phyloP scores from a whole-genome alignment of 2,329 filamentous ascomycete genomes.

The Phaeomoniella chlamydospora region DNA sequence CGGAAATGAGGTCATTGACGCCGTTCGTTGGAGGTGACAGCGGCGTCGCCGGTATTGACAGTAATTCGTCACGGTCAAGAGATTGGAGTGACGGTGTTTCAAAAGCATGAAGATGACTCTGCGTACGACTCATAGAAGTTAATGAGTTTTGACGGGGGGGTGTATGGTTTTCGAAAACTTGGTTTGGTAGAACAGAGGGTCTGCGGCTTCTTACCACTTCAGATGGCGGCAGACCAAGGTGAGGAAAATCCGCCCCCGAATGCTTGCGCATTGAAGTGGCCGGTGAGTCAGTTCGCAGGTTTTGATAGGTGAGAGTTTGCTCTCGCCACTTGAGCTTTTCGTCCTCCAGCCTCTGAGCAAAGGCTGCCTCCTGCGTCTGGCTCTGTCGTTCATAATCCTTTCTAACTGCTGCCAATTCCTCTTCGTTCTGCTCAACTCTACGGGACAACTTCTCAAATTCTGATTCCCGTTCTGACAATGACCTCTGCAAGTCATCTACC shows the following conservation, averaged over 20 bases:
- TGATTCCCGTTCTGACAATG: slow-evolving; percentile 50
- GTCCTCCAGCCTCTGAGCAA: slow-evolving; percentile 47
- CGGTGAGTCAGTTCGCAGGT: slow-evolving; percentile 23
- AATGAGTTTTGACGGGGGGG: slow-evolving; percentile 33
- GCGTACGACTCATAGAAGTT: slow-evolving; percentile 17
- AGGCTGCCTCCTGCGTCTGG: slow-evolving; percentile 40
- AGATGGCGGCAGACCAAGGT: slow-evolving; percentile 15
- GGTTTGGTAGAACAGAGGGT: slow-evolving; percentile 20
- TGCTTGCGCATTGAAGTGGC: slow-evolving; percentile 24
- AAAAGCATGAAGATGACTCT: slow-evolving; percentile 21
- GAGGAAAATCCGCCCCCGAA: slow-evolving; percentile 22
- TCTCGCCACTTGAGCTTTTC: slow-evolving; percentile 46
- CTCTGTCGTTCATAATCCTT: slow-evolving; percentile 45
- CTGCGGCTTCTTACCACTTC: slow-evolving; percentile 24
- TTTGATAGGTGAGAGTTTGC: slow-evolving; percentile 23
- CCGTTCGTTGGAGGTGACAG: slow-evolving; percentile 30
- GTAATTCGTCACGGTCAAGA: slow-evolving; percentile 33
- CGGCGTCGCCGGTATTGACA: slow-evolving; percentile 21
- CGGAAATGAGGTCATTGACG: slow-evolving; percentile 72
- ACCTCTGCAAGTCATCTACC: slow-evolving; percentile 30
- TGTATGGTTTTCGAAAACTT: slow-evolving; percentile 19
- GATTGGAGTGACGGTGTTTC: slow-evolving; percentile 33
- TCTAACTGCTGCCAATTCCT: slow-evolving; percentile 44
- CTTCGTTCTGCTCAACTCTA: slow-evolving; percentile 35
- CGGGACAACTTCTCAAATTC: slow-evolving; percentile 34